phyloP scores from a whole-genome alignment of 257 asterid genomes.

The Solanum pinnatisectum region DNA sequence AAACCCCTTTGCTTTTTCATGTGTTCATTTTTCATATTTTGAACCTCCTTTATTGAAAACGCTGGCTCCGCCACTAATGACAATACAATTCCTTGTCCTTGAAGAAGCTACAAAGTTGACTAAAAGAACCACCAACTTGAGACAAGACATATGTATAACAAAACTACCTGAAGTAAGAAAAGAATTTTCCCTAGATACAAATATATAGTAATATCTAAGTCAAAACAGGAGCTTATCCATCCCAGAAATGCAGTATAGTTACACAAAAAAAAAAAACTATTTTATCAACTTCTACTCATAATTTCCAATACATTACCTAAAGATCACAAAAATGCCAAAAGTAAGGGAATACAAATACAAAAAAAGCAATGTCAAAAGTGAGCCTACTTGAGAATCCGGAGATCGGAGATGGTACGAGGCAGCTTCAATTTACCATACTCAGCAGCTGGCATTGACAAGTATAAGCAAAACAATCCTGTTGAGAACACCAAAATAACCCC shows the following conservation, averaged over 20 bases:
- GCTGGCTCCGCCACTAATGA: background rate
- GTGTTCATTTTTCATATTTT: background rate
- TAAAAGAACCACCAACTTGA: background rate
- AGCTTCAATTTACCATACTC: conserved; percentile 60
- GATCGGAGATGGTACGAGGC: conserved; percentile 73
- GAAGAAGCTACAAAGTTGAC: background rate
- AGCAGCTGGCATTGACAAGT: conserved; percentile 70
- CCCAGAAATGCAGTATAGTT: background rate
- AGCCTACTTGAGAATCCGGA: conserved; percentile 67
- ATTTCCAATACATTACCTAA: background rate
- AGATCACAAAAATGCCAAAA: background rate
- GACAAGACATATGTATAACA: background rate
- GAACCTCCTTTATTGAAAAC: background rate
- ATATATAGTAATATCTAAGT: background rate
- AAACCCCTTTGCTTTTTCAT: no score
- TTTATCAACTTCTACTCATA: background rate
- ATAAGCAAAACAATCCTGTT: conserved; percentile 47
- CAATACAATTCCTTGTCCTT: background rate
- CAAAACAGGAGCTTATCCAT: background rate
- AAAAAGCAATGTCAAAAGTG: background rate
- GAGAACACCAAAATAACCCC: conserved; percentile 58
- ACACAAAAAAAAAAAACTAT: background rate
- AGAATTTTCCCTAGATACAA: background rate
- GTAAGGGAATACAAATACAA: background rate
- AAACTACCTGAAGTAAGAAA: background rate